Conservation (phyloP, 1,284 basidiomycete species). For the Leucoagaricus sp. region DNA sequence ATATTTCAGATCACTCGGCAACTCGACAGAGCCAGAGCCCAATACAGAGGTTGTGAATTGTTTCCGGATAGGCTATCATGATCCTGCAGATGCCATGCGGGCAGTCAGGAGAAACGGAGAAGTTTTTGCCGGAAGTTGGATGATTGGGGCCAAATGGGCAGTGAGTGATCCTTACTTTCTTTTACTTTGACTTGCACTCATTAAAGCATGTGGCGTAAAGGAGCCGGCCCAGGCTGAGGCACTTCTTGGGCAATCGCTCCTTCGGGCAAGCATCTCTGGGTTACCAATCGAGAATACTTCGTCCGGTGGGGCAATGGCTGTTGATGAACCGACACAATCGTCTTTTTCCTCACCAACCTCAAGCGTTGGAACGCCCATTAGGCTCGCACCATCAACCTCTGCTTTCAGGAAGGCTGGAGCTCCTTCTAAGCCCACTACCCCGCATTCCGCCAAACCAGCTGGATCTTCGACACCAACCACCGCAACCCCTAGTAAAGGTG, state of each 20-base stretch:
- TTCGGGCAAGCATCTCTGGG: slow-evolving; percentile 26
- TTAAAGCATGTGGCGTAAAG: too few relatives aligned
- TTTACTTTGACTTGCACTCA: too few relatives aligned
- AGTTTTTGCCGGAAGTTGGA: slow-evolving; percentile 69
- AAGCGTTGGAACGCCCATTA: slow-evolving; percentile 62
- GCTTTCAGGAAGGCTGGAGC: slow-evolving; percentile 58
- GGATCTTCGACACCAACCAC: slow-evolving; percentile 17
- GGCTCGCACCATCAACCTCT: slow-evolving; percentile 65
- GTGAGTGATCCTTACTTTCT: slow-evolving; percentile 42
- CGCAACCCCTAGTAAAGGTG: slow-evolving; percentile 15
- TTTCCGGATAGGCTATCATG: slow-evolving; percentile 70
- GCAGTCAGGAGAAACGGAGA: slow-evolving; percentile 81
- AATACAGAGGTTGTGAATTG: slow-evolving; percentile 67
- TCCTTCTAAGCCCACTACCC: slow-evolving; percentile 32
- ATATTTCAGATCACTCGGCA: slow-evolving; percentile 70
- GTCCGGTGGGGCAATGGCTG: slow-evolving; percentile 39
- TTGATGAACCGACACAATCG: slow-evolving; percentile 40
- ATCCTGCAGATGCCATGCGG: slow-evolving; percentile 69
- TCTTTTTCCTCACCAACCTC: slow-evolving; percentile 32
- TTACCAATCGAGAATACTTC: slow-evolving; percentile 14
- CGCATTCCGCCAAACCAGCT: slow-evolving; percentile 26
- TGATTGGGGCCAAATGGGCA: slow-evolving; percentile 82
- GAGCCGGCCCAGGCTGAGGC: slow-evolving; percentile 59
- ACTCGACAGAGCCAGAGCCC: slow-evolving; percentile 63
- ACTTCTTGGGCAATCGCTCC: slow-evolving; percentile 45